Evolutionary conservation across 352 stramenopile species (phyloP).

Genomic region (Globisporangium splendens): DNA sequence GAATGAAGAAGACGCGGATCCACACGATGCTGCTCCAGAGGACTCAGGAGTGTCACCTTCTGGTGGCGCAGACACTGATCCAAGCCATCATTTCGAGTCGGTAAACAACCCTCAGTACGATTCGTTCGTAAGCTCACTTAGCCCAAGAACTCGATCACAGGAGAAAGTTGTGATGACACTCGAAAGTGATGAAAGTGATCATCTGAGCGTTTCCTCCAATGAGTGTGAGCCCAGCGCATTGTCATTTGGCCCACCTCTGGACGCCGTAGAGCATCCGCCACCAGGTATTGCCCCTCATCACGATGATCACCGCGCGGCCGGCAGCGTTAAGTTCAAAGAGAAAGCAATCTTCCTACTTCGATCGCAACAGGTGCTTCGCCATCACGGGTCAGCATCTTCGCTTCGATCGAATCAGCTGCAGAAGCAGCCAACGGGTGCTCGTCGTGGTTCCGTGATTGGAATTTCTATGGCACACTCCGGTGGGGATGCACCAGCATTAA

Average conservation of each 20-base stretch:
- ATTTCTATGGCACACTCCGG: constrained; percentile 2
- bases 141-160: background rate
- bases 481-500: constrained; percentile 4
- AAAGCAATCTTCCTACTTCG: background rate
- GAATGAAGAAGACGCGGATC: constrained; percentile 7
- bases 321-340: no score
- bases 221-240: background rate
- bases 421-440: background rate
- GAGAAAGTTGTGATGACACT: background rate
- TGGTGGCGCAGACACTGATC: background rate
- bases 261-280: background rate
- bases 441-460: constrained; percentile 10
- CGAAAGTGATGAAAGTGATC: background rate
- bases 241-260: background rate
- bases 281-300: no score
- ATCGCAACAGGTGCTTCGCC: background rate
- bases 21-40: background rate
- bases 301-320: no score
- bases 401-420: background rate
- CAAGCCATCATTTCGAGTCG: background rate
- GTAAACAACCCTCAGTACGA: background rate
- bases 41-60: background rate
- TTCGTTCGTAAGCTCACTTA: background rate
- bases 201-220: background rate
- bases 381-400: background rate